Evolutionary conservation across 768 basidiomycete genomes (phyloP), one percentile per base, ranked within the genome.

Genomic region (Lyophyllum atratum): DNA sequence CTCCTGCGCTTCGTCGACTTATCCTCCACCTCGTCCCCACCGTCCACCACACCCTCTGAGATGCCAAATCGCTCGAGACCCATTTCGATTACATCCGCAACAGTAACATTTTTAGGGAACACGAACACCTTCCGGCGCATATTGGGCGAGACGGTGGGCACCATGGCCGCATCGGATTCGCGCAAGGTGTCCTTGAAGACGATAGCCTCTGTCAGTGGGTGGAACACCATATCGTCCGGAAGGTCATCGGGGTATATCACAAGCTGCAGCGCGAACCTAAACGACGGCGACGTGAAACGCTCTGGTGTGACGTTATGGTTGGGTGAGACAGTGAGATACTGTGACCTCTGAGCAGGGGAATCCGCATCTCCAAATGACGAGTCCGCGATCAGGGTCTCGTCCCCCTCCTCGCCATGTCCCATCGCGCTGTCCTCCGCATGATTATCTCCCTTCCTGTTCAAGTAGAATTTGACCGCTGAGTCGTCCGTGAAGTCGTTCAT

Each of bases 401-500:
- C 78, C 1, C 74, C 83, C 0, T 77, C 59, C 7, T 63, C 63
- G 10, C 52, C 76, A 40, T 76, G 71, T 0, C 76, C 73, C 49
- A 66, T 64, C 47, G 63, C 45, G 46, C 73, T 79, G 50, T 81
- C 81, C 43, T 80, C 80, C 1, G 59, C 72, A 15, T 70, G 68
- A 8, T 72, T 69, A 52, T 77, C 72, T 26, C 65, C 68, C 25
- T 81, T 76, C 52, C 92, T 79, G 70, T 98, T 94, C 60, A 98
- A 72, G 73, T 97, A 99, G 72, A 98, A 90, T 72, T 98, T 98
- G 74, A 98, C 95, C 0, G 90, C 87, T 3, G 95, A 94, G 68
- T 98, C 97, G 63, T 99, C 97, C 42, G 92, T 92, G 68, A 95
- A 98, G 69, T 98, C 97, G 65, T 95, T 97, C 93, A 97, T 96